phyloP scores from a whole-genome alignment of 805 yeast species.

The Pichia phayaonensis region DNA sequence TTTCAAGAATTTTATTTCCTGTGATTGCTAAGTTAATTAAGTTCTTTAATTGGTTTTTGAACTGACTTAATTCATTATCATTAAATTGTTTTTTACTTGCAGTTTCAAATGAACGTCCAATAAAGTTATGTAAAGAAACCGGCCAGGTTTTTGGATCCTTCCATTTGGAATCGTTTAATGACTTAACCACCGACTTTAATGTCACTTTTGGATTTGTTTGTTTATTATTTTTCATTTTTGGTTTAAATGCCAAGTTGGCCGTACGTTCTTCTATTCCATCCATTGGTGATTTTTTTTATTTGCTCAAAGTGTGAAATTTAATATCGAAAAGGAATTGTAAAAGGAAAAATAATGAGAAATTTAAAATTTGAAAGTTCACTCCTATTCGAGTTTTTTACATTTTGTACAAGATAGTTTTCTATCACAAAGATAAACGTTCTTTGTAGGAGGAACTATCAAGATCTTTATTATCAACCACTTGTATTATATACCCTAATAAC shows the following conservation, averaged over 20 bases:
- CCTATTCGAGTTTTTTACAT: not conserved
- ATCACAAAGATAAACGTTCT: no score
- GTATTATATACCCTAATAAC: no score
- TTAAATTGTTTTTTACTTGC: conserved; percentile 32
- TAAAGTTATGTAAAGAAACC: conserved; percentile 41
- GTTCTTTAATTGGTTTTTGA: conserved; percentile 43
- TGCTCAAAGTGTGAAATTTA: not conserved
- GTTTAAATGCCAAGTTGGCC: not conserved
- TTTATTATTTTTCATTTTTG: not conserved
- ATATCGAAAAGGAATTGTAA: not conserved
- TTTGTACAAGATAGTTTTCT: no score
- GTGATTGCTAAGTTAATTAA: conserved; percentile 43
- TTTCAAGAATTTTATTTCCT: conserved; percentile 35
- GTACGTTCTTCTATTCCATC: not conserved
- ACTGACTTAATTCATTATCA: conserved; percentile 17
- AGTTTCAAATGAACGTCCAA: conserved; percentile 37
- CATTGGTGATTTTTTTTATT: not conserved
- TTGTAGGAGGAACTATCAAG: no score
- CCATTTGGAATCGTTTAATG: conserved; percentile 4
- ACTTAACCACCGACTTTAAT: conserved; percentile 16
- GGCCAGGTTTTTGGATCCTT: conserved; percentile 44
- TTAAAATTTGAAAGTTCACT: not conserved
- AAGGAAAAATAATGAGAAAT: not conserved
- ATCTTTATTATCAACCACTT: no score
- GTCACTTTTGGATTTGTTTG: conserved; percentile 14